A percentile compares a stretch with the other conserved stretches of the same genome.
These are phyloP conservation scores for Coniochaeta sp. DNA, from an alignment of 2,329 filamentous ascomycete genomes.

Conservation along the genomic window DNA sequence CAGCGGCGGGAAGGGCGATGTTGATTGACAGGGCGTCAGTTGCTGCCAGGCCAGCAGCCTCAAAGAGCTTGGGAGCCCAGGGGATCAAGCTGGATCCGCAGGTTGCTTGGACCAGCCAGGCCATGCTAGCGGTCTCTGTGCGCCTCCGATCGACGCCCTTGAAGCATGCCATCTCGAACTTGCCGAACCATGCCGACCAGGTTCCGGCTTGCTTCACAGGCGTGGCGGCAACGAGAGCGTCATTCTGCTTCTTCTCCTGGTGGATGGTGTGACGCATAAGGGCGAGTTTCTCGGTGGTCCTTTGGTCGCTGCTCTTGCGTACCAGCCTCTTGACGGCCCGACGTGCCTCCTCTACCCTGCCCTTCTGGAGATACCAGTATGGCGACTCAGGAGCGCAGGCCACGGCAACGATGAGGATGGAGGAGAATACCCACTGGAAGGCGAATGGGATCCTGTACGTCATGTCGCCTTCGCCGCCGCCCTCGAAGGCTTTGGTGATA, in stretches of 20 bases:
- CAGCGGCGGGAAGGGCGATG: slow-evolving; percentile 30
- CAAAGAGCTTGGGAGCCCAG: slow-evolving; percentile 34
- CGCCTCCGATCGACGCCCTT: slow-evolving; percentile 30
- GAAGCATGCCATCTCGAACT: slow-evolving; percentile 33
- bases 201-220: neutral
- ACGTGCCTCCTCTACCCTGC: slow-evolving; percentile 37
- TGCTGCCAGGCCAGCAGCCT: slow-evolving; percentile 25
- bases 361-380: slow-evolving; percentile 43
- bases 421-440: slow-evolving; percentile 40
- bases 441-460: slow-evolving; percentile 40
- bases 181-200: slow-evolving; percentile 1
- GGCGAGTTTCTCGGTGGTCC: slow-evolving; percentile 28
- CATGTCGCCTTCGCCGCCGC: slow-evolving; percentile 27
- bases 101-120: slow-evolving; percentile 25
- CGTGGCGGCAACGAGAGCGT: slow-evolving; percentile 17
- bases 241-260: slow-evolving; percentile 23
- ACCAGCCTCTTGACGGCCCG: slow-evolving; percentile 36
- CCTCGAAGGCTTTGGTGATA: slow-evolving; percentile 28
- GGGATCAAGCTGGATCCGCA: slow-evolving; percentile 27
- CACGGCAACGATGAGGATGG: slow-evolving; percentile 29
- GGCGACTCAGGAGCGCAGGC: slow-evolving; percentile 37
- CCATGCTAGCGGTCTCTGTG: slow-evolving; percentile 27
- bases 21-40: slow-evolving; percentile 25
- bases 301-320: slow-evolving; percentile 27
- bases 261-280: slow-evolving; percentile 36